Evolutionary conservation across 495 filamentous ascomycete genomes (phyloP).

Genomic region (Pyrenula massariospora): DNA sequence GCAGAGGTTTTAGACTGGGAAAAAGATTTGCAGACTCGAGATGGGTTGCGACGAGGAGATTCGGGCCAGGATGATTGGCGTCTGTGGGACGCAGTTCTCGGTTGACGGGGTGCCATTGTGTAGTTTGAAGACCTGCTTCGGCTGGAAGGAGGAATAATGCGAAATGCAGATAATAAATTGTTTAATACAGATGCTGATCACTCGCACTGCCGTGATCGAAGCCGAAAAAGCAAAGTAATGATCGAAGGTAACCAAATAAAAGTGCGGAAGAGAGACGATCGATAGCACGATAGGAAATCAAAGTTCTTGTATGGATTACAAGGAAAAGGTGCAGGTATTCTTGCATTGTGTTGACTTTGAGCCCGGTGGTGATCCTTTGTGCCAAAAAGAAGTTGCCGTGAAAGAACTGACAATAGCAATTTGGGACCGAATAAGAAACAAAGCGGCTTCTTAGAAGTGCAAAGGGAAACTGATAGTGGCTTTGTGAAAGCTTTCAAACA

Average conservation of each 20-base stretch:
- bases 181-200: not conserved
- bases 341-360: not conserved
- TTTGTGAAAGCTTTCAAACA: not conserved
- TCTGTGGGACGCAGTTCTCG: conserved; percentile 41
- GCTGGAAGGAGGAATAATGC: not conserved
- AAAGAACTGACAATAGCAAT: not conserved
- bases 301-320: not conserved
- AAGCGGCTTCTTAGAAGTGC: not conserved
- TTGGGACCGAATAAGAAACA: not conserved
- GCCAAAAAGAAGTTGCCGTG: not conserved
- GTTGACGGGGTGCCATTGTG: not conserved
- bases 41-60: conserved; percentile 78
- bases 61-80: conserved; percentile 62
- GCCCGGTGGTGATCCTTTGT: too few relatives aligned
- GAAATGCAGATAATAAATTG: not conserved
- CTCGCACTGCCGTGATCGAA: not conserved
- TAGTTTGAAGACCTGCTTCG: not conserved
- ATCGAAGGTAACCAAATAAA: not conserved
- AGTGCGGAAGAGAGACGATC: not conserved
- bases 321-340: not conserved
- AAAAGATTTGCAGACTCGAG: conserved; percentile 33
- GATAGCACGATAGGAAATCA: not conserved
- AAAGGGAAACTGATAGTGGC: not conserved
- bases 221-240: not conserved
- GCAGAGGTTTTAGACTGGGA: not conserved